These are phyloP conservation scores for Veloporphyrellus conicus DNA, from an alignment of 1,284 basidiomycete species.

Conservation along the genomic window DNA sequence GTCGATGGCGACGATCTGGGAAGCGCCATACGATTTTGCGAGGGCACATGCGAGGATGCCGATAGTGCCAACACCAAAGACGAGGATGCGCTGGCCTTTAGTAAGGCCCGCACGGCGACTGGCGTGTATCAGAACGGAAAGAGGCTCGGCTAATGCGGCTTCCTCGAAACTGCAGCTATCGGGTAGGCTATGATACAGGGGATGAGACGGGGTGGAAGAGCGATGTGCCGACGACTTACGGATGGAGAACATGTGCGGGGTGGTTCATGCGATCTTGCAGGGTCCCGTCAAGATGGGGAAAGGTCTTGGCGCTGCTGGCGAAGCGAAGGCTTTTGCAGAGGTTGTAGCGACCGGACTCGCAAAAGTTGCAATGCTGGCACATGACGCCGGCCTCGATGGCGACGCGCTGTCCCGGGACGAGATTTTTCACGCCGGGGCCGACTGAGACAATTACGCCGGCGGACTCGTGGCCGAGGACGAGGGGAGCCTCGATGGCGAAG, in stretches of 20 bases:
- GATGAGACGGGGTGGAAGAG: slow-evolving; percentile 12
- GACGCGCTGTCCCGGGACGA: slow-evolving; percentile 82
- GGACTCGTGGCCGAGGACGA: slow-evolving; percentile 91
- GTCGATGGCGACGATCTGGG: slow-evolving; percentile 75
- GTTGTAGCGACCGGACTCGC: slow-evolving; percentile 83
- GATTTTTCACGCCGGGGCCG: slow-evolving; percentile 58
- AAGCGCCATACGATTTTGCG: slow-evolving; percentile 67
- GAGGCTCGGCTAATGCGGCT: slow-evolving; percentile 86
- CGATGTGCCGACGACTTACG: slow-evolving; percentile 49
- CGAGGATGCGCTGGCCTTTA: slow-evolving; percentile 67
- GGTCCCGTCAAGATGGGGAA: slow-evolving; percentile 91
- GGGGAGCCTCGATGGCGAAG: slow-evolving; percentile 77
- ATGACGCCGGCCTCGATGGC: slow-evolving; percentile 91
- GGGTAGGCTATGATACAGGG: slow-evolving; percentile 56
- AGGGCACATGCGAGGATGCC: slow-evolving; percentile 84
- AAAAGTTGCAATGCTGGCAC: slow-evolving; percentile 71
- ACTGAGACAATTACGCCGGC: slow-evolving; percentile 78
- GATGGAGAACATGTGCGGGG: slow-evolving; percentile 79
- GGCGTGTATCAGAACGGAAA: slow-evolving; percentile 86
- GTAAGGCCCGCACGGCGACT: slow-evolving; percentile 63
- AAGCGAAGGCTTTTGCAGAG: slow-evolving; percentile 88
- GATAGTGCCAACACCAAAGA: slow-evolving; percentile 90
- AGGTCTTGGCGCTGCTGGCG: slow-evolving; percentile 84
- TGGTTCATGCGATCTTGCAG: slow-evolving; percentile 87
- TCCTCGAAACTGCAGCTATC: slow-evolving; percentile 70